Percentiles rank a stretch among this genome's conserved stretches.
Evolutionary conservation across 805 yeast genomes (phyloP).

Genomic region (Yarrowia divulgata): DNA sequence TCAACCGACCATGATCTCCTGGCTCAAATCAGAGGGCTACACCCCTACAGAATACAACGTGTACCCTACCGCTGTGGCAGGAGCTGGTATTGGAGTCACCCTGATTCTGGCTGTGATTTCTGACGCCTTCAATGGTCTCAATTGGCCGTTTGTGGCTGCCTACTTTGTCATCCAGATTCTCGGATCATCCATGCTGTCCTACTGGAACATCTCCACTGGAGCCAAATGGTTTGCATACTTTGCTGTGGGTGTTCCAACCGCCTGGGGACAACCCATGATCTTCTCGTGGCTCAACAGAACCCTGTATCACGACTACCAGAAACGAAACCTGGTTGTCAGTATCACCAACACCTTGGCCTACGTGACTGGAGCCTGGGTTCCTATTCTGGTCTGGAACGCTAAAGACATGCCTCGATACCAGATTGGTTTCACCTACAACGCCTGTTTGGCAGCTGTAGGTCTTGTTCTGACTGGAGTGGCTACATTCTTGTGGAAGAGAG

Average conservation of each 20-base stretch:
- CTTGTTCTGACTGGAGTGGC: slow-evolving; percentile 10
- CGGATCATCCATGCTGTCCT: slow-evolving; percentile 56
- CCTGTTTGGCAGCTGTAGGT: slow-evolving; percentile 9
- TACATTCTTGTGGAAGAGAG: slow-evolving; percentile 16
- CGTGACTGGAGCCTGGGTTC: slow-evolving; percentile 31
- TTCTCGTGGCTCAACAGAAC: slow-evolving; percentile 26
- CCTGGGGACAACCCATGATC: slow-evolving; percentile 34
- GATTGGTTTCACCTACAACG: slow-evolving; percentile 33
- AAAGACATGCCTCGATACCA: slow-evolving; percentile 35
- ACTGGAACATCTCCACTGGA: slow-evolving; percentile 9
- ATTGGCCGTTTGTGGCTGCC: slow-evolving; percentile 13
- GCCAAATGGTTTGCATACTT: slow-evolving; percentile 33
- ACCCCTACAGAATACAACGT: slow-evolving; percentile 25
- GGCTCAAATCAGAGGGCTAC: slow-evolving; percentile 21
- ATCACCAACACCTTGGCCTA: slow-evolving; percentile 27
- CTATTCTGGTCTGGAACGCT: slow-evolving; percentile 26
- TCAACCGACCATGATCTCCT: slow-evolving; percentile 29
- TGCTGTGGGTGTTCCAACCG: slow-evolving; percentile 21
- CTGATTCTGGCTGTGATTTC: slow-evolving; percentile 20
- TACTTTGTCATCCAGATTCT: slow-evolving; percentile 20
- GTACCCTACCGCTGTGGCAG: slow-evolving; percentile 20
- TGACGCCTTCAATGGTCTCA: slow-evolving; percentile 24
- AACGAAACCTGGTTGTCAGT: slow-evolving; percentile 19
- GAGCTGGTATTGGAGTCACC: slow-evolving; percentile 19
- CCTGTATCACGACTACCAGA: slow-evolving; percentile 30